Percentiles rank a stretch among this genome's conserved stretches.
These are phyloP conservation scores for Rhododendron griersonianum DNA, from an alignment of 148 eudicot genomes.

Conservation along the genomic window DNA sequence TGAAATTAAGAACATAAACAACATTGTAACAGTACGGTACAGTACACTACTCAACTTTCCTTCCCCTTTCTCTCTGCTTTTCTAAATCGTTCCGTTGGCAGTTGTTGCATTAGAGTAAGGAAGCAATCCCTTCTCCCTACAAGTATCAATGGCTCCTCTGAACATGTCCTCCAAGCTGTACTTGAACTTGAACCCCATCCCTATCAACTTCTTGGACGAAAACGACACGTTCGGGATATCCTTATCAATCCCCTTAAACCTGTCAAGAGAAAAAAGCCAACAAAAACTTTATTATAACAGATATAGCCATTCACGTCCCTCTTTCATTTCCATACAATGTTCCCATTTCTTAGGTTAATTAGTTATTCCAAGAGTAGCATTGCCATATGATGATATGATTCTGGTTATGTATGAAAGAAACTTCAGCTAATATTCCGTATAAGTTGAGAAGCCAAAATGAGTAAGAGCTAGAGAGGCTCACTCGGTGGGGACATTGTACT, in stretches of 20 bases:
- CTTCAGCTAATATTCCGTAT: not conserved
- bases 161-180: slow-evolving; percentile 84
- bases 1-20: not conserved
- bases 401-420: not conserved
- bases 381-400: not conserved
- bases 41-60: not conserved
- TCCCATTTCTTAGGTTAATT: not conserved
- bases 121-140: slow-evolving; percentile 78
- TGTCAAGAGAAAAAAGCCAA: slow-evolving; percentile 10
- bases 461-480: slow-evolving; percentile 20
- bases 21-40: not conserved
- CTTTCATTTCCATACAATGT: not conserved
- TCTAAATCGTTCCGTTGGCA: not conserved
- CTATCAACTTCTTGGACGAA: slow-evolving; percentile 66
- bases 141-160: slow-evolving; percentile 72
- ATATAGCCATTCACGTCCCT: not conserved
- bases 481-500: slow-evolving; percentile 74
- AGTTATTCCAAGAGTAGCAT: not conserved
- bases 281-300: not conserved
- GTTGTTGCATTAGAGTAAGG: slow-evolving; percentile 27
- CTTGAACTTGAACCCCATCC: slow-evolving; percentile 69
- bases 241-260: slow-evolving; percentile 66
- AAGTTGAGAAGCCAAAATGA: not conserved
- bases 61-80: not conserved
- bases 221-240: slow-evolving; percentile 43